Percentiles rank a stretch among this genome's conserved stretches.
Evolutionary conservation across 1,284 basidiomycete species (phyloP).

Genomic region (Fereydounia khargensis): DNA sequence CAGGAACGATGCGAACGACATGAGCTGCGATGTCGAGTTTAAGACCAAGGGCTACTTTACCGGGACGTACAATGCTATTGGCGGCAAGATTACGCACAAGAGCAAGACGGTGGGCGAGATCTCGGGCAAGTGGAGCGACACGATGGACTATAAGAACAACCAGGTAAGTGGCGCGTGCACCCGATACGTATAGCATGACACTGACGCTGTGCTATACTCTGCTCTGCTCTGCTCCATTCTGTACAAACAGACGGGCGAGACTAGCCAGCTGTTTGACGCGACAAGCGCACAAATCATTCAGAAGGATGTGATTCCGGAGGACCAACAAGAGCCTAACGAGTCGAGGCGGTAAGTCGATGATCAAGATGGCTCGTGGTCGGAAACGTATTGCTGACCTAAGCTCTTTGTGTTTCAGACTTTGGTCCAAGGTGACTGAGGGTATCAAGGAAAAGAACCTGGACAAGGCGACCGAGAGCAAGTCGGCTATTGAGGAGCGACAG

Average conservation of each 20-base stretch:
- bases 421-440: constrained; percentile 80
- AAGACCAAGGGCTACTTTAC: constrained; percentile 99
- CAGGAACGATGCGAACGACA: constrained; percentile 73
- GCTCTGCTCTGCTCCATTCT: no score
- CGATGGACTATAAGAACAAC: constrained; percentile 78
- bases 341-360: constrained; percentile 63
- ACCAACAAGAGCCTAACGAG: constrained; percentile 86
- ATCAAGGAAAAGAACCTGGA: constrained; percentile 89
- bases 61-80: constrained; percentile 88
- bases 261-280: constrained; percentile 80
- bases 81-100: constrained; percentile 75
- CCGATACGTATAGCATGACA: no score
- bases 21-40: constrained; percentile 86
- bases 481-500: constrained; percentile 86
- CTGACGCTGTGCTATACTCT: no score
- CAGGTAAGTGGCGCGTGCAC: constrained; percentile 61
- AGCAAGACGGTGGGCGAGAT: constrained; percentile 78
- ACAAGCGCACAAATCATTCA: constrained; percentile 69
- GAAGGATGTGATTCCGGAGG: constrained; percentile 79
- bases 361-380: no score
- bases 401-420: no score
- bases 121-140: constrained; percentile 83
- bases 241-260: constrained; percentile 68
- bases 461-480: constrained; percentile 85
- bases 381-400: no score